Base-by-base conservation (phyloP, 2,329 filamentous ascomycete genomes). In the Claviceps digitariae region DNA sequence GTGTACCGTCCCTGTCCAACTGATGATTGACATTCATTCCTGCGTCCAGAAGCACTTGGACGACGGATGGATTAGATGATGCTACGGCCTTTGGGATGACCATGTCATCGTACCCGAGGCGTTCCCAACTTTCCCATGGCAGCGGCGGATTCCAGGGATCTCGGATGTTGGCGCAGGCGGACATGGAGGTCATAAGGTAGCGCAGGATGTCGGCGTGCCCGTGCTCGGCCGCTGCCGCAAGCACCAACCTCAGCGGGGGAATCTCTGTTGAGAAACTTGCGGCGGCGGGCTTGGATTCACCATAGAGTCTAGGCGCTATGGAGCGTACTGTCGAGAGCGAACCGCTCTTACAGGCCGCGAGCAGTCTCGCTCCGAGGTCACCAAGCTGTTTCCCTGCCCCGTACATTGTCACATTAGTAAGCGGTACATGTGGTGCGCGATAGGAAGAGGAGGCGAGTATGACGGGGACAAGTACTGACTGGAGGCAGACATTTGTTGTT, bases 321-420 rank as follows among this genome's bases (percentile, higher is more conserved):
- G 40, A 45, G 40, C 50, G 50, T n/a, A 52, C 50, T 25, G 31
- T 20, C 29, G 50, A 40, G 8, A 51, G 50, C 20, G 38, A 34
- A n/a, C 50, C 50, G 21, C 44, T 40, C 41, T 20, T n/a, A 40
- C 50, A 51, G 29, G 50, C 50, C 8, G 50, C 36, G n/a, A 51
- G 50, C 6, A 51, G 50, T 40, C 25, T 34, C 29, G 40, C 34
- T n/a, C 40, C 23, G 7, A 45, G 23, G 12, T 36, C 40, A n/a
- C 40, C 38, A 17, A 51, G 50, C 8, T 51, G 50, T 23, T 21
- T 51, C 36, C 45, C 48, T 50, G 27, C 27, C 5, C 27, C 27
- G 5, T 8, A 29, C 3, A 29, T 29, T 29, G 34, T 29, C 31
- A 34, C 31, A 34, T 29, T 29, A 2, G 27, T 29, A 7, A 34